Base-by-base conservation (phyloP, 805 yeast genomes). In the Helenozyma rhizophorensis region DNA sequence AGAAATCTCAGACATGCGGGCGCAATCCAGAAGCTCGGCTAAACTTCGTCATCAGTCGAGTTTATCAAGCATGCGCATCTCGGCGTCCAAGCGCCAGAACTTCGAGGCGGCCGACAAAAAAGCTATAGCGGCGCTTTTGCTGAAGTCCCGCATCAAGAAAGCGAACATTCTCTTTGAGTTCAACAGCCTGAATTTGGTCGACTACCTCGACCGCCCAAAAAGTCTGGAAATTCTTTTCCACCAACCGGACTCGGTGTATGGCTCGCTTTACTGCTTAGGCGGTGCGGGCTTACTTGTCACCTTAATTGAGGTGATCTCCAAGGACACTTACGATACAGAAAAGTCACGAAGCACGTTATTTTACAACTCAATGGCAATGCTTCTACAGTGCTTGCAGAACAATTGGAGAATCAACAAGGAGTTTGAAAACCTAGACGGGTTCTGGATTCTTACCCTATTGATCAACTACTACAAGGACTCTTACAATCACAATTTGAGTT, bases 361-460 rank as follows among this genome's bases (percentile, higher is more conserved):
- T 8, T 50, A 56, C 9, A 42, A 49, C 5, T 47, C 69, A 1
- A 39, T 78, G 6, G 51, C 58, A 2, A 35, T 74, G 1, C 53
- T 80, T 3, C 63, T 80, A 21, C 49, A 52, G 10, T 28, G 73
- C 1, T 50, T 80, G 9, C 52, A 61, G n/a, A 58, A 60, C 19
- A 68, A 73, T 39, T 68, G 80, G 71, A 60, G 78, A 25, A 57
- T 71, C 32, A 54, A 65, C 18, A 69, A 70, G 29, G 86, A 80
- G 39, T 73, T 81, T 48, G 85, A 79, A 43, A 61, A 68, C 12
- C 60, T 64, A 3, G 72, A 71, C 42, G 88, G 88, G 1, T 83
- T 76, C 45, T 76, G 75, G 16, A 65, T 80, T 3, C 49, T 83
- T 2, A 69, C 74, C 0, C 69, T 80, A 0, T 48, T 83, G 7